Evolutionary conservation across 352 stramenopile species (phyloP).

Genomic region (Globisporangium irregulare): DNA sequence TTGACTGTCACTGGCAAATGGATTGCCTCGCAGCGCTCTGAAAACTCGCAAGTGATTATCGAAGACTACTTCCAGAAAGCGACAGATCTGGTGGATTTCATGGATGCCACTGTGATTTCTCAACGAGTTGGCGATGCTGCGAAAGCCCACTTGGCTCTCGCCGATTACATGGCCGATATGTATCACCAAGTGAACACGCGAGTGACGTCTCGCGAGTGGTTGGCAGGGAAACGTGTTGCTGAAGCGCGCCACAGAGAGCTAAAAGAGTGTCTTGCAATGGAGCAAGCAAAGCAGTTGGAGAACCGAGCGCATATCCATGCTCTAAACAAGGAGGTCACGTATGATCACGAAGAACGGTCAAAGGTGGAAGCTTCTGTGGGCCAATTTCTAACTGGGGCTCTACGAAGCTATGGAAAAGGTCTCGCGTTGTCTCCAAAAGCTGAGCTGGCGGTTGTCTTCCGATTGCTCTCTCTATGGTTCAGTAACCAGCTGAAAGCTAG

Average conservation of each 20-base stretch:
- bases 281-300: slow-evolving; percentile 44
- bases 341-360: slow-evolving; percentile 86
- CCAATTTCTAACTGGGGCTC: slow-evolving; percentile 82
- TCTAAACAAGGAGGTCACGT: slow-evolving; percentile 82
- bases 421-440: slow-evolving; percentile 48
- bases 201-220: slow-evolving; percentile 88
- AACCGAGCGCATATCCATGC: slow-evolving; percentile 71
- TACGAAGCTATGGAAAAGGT: slow-evolving; percentile 85
- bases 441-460: slow-evolving; percentile 91
- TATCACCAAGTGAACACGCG: slow-evolving; percentile 86
- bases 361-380: slow-evolving; percentile 84
- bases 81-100: slow-evolving; percentile 50
- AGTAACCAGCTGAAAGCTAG: slow-evolving; percentile 72
- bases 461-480: slow-evolving; percentile 94
- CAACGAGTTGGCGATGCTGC: slow-evolving; percentile 50
- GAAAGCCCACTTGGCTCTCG: slow-evolving; percentile 84
- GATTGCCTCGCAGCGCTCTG: slow-evolving; percentile 91
- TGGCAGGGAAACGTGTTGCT: slow-evolving; percentile 72
- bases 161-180: slow-evolving; percentile 90
- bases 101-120: slow-evolving; percentile 33
- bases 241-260: slow-evolving; percentile 67
- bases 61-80: slow-evolving; percentile 90
- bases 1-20: slow-evolving; percentile 88
- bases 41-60: slow-evolving; percentile 90
- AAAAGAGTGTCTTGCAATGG: slow-evolving; percentile 58